These are phyloP conservation scores for Aspergillus sp. DNA, from an alignment of 2,329 filamentous ascomycete species.

Conservation along the genomic window DNA sequence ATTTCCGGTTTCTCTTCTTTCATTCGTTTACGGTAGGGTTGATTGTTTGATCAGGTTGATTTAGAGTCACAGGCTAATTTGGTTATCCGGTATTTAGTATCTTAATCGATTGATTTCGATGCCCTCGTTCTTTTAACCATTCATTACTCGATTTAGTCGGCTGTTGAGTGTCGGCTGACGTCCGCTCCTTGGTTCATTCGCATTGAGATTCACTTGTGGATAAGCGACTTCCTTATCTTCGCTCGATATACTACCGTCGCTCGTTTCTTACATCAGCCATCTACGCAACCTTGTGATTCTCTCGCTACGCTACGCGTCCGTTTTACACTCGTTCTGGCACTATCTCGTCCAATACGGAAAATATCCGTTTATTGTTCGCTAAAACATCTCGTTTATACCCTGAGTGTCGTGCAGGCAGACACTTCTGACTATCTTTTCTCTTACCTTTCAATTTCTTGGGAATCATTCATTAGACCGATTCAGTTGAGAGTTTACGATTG, in stretches of 20 bases:
- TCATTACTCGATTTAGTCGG: slow-evolving; percentile 7
- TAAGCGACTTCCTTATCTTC: neutral
- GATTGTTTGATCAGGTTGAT: no score
- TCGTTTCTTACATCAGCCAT: neutral
- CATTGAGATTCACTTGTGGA: neutral
- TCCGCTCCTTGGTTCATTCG: slow-evolving; percentile 15
- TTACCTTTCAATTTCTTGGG: no score
- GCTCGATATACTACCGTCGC: neutral
- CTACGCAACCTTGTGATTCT: neutral
- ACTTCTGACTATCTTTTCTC: neutral
- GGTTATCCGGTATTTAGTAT: neutral
- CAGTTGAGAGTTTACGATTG: neutral
- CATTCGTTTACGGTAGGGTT: neutral
- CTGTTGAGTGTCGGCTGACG: slow-evolving; percentile 13
- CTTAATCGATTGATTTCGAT: slow-evolving; percentile 1
- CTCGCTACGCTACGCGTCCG: slow-evolving; percentile 3
- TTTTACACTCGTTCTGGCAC: neutral
- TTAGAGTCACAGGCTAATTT: neutral
- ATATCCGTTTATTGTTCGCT: neutral
- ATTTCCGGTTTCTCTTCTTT: slow-evolving; percentile 1
- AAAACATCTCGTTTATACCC: neutral
- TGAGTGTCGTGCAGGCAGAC: slow-evolving; percentile 11
- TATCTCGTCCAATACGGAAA: slow-evolving; percentile 1
- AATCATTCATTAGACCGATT: no score
- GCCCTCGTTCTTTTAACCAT: slow-evolving; percentile 4